Conservation (phyloP, 1,284 basidiomycete species). For the Omphalotus olearius region DNA sequence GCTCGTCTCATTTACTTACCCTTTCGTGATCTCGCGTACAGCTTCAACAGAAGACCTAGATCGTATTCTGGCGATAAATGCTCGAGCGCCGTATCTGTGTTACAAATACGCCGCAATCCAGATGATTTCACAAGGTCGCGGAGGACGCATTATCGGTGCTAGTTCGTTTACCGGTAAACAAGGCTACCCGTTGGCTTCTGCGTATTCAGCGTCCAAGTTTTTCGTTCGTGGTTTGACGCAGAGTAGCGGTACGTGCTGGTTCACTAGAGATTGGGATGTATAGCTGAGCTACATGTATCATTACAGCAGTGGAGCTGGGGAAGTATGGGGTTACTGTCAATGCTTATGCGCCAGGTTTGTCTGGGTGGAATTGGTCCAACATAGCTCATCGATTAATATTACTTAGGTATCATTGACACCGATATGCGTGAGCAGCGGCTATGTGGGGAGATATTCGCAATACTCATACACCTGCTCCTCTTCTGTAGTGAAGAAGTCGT, state of each 20-base stretch:
- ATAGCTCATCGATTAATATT: neutral
- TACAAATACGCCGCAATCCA: conserved; percentile 5
- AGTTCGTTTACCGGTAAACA: neutral
- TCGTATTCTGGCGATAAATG: neutral
- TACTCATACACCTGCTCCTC: no score
- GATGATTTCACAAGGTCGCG: conserved; percentile 7
- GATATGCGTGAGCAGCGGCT: neutral
- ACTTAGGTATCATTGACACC: neutral
- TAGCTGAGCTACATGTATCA: neutral
- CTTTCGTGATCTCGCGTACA: neutral
- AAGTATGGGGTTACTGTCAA: conserved; percentile 29
- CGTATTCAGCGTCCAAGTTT: conserved; percentile 22
- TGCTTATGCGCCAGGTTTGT: conserved; percentile 26
- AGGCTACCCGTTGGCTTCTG: neutral
- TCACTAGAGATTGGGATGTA: neutral
- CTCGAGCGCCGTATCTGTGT: neutral
- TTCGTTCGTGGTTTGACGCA: conserved; percentile 23
- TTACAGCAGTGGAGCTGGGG: conserved; percentile 27
- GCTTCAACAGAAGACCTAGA: neutral
- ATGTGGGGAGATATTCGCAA: no score
- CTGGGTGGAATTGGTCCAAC: no score
- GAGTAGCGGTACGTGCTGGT: neutral
- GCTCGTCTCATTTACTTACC: neutral
- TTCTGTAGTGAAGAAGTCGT: no score
- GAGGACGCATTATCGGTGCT: conserved; percentile 9